Evolutionary conservation across 164 flowering plant genomes (phyloP), one percentile per base, ranked within the genome.

Genomic region (Akebia trifoliata): DNA sequence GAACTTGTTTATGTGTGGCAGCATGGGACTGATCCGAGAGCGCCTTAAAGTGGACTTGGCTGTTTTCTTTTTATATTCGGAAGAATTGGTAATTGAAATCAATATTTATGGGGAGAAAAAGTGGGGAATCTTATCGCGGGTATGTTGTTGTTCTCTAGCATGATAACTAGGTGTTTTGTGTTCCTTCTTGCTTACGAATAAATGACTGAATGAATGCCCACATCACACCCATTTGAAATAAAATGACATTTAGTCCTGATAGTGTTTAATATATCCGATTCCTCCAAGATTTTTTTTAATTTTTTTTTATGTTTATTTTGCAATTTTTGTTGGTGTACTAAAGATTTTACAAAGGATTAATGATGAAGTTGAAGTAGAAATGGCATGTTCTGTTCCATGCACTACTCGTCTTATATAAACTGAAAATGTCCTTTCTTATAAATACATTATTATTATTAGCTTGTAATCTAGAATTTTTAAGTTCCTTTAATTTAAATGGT

Each of bases 1-100:
- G 92, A 86, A 81, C 61, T 83, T 44, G 96, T 83, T 28, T 93
- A 82, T 65, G 95, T 93, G 37, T 93, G 99, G 99, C 99, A 79
- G 61, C 84, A 86, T 26, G 99, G 99, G 38, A 84, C 83, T 22
- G 97, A 93, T 48, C 97, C 99, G 0, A 76, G 90, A 66, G 97
- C 95, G 1, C 63, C 81, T 37, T 91, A 56, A 66, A 15, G n/a
- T 4, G 42, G 48, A 8, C 15, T 40, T 3, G 5, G 17, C 9
- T 15, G 4, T n/a, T 21, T 12, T 57, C 4, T 29, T 24, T 21
- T 31, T 30, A 11, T 28, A 8, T 8, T 3, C 10, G 6, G 31
- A 44, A 54, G 26, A 8, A 37, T 5, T 4, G 30, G 21, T 0
- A 18, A 9, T n/a, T n/a, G n/a, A n/a, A n/a, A n/a, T n/a, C 29